Evolutionary conservation across 2,329 filamentous ascomycete genomes (phyloP).

Genomic region (Cordyceps tenuipes): DNA sequence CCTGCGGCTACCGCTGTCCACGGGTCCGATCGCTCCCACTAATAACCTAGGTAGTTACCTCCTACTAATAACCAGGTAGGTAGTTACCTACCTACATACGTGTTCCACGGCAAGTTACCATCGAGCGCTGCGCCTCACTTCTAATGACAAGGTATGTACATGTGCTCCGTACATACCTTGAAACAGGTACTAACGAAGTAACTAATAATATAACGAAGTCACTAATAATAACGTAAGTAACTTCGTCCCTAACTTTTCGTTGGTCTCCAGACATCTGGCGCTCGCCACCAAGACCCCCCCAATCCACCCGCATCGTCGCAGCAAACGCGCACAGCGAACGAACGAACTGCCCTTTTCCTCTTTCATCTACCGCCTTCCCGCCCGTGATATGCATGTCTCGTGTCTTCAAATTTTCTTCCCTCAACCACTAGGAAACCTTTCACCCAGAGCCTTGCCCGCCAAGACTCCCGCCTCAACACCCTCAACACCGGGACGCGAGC

Average conservation of each 20-base stretch:
- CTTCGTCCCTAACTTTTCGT: too few species aligned
- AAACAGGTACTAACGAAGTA: too few species aligned
- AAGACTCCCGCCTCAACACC: background rate
- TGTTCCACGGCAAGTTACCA: background rate
- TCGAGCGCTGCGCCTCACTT: background rate
- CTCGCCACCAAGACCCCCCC: background rate
- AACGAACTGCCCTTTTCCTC: conserved; percentile 1
- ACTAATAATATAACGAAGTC: too few species aligned
- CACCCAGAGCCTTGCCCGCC: background rate
- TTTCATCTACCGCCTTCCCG: background rate
- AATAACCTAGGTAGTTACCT: too few species aligned
- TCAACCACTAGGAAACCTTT: background rate
- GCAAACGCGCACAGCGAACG: background rate
- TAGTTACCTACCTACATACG: too few species aligned
- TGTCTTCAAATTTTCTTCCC: background rate
- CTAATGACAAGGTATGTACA: too few species aligned
- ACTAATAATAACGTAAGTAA: too few species aligned
- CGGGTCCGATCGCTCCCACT: too few species aligned
- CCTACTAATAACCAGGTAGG: too few species aligned
- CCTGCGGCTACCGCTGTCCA: background rate
- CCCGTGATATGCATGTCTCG: conserved; percentile 4
- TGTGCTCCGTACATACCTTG: too few species aligned
- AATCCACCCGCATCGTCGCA: background rate
- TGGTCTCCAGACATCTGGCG: too few species aligned
- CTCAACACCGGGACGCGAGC: background rate